Evolutionary conservation across 208 protist species (phyloP).

Genomic region (Leishmania lainsoni): DNA sequence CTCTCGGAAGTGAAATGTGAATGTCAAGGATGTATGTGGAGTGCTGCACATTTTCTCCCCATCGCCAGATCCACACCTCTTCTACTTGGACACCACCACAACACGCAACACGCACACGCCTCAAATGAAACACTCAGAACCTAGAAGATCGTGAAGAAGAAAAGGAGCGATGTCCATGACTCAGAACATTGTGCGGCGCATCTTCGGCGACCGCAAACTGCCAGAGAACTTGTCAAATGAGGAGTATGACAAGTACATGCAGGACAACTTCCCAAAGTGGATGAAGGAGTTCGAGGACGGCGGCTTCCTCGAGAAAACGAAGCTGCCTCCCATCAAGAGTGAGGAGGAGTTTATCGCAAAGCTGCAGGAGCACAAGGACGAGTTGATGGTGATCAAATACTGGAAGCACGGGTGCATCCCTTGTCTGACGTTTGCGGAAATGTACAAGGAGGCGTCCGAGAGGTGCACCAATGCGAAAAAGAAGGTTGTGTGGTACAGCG

Average conservation of each 20-base stretch:
- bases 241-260: slow-evolving; percentile 88
- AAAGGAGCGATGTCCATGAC: slow-evolving; percentile 54
- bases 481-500: slow-evolving; percentile 87
- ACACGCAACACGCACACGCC: background rate
- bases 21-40: background rate
- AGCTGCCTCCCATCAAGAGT: slow-evolving; percentile 77
- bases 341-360: slow-evolving; percentile 89
- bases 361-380: slow-evolving; percentile 85
- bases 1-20: background rate
- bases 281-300: slow-evolving; percentile 90
- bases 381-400: slow-evolving; percentile 92
- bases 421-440: slow-evolving; percentile 89
- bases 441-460: slow-evolving; percentile 88
- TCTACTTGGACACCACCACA: background rate
- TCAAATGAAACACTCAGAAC: background rate
- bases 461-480: slow-evolving; percentile 56
- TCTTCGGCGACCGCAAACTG: slow-evolving; percentile 84
- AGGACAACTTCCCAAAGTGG: slow-evolving; percentile 85
- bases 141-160: background rate
- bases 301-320: slow-evolving; percentile 88
- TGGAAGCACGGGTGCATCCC: slow-evolving; percentile 94
- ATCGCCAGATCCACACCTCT: background rate
- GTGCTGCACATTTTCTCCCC: background rate
- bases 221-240: slow-evolving; percentile 70
- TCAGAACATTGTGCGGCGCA: slow-evolving; percentile 87